Conservation (phyloP, 139 green algal genomes). For the Prasinococcaceae sp. region DNA sequence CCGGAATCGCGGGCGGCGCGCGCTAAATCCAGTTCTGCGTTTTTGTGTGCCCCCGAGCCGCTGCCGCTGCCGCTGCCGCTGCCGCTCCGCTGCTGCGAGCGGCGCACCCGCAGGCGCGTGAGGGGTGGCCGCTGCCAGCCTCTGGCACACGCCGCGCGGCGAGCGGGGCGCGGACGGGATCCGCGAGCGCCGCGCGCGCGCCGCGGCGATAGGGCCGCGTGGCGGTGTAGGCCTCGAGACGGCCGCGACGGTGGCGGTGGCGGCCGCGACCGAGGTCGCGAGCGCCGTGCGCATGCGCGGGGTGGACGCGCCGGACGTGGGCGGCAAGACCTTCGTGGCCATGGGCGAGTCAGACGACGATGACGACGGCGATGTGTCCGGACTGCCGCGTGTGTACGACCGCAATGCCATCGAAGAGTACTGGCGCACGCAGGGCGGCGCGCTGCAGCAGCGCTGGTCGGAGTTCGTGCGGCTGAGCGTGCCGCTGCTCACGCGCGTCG, state of each 20-base stretch:
- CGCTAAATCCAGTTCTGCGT: too few species aligned
- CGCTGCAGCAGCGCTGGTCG: constrained; percentile 20
- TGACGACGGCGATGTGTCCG: constrained; percentile 52
- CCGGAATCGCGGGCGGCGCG: too few species aligned
- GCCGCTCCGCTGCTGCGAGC: too few species aligned
- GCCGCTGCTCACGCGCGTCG: constrained; percentile 23
- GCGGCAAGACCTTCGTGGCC: constrained; percentile 10
- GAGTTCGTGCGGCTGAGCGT: constrained; percentile 20
- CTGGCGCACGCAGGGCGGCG: constrained; percentile 32
- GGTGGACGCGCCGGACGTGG: constrained; percentile 11
- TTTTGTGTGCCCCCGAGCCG: too few species aligned
- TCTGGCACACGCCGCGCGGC: too few species aligned
- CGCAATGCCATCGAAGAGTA: constrained; percentile 46
- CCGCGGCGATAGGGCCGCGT: background rate
- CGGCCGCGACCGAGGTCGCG: background rate
- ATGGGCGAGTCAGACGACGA: background rate
- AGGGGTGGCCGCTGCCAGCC: too few species aligned
- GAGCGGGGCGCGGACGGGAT: too few species aligned
- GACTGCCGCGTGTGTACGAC: constrained; percentile 58
- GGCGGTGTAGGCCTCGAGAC: background rate
- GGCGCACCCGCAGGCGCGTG: too few species aligned
- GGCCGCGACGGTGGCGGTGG: too few species aligned
- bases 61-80: too few species aligned
- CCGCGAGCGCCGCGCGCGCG: too few species aligned
- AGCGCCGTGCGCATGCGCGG: constrained; percentile 10